A percentile compares a stretch with the other conserved stretches of the same genome.
phyloP scores from a whole-genome alignment of 2,329 filamentous ascomycete genomes.

The Teratosphaeria zuluensis region DNA sequence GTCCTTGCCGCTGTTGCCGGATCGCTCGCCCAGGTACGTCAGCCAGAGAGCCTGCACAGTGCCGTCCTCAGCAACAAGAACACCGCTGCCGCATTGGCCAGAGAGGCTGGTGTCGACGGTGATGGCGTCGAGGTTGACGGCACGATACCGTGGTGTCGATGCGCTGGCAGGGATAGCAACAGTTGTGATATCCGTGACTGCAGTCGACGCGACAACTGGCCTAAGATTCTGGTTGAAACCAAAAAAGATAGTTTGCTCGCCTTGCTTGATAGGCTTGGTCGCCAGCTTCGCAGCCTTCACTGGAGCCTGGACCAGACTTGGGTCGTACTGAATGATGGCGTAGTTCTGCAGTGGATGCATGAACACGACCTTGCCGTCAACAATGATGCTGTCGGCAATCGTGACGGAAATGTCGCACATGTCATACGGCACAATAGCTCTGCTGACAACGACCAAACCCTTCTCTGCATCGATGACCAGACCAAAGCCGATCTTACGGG shows the following conservation, averaged over 20 bases:
- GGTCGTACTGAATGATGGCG: constrained; percentile 89
- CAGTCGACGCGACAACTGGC: constrained; percentile 87
- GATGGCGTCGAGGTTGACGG: constrained; percentile 92
- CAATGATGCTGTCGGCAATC: constrained; percentile 90
- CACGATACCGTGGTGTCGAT: constrained; percentile 82
- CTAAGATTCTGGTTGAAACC: constrained; percentile 96
- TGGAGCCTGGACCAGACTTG: constrained; percentile 82
- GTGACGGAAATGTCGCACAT: constrained; percentile 94
- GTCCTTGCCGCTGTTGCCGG: constrained; percentile 67
- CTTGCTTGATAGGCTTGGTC: constrained; percentile 75
- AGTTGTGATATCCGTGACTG: constrained; percentile 92
- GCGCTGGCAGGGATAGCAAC: constrained; percentile 93
- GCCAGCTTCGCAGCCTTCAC: constrained; percentile 83
- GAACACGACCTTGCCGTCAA: constrained; percentile 90
- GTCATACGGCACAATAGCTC: constrained; percentile 91
- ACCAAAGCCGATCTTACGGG: constrained; percentile 88
- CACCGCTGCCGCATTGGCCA: constrained; percentile 86
- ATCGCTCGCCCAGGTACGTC: constrained; percentile 88
- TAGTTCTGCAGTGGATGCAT: constrained; percentile 96
- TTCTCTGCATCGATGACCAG: constrained; percentile 96
- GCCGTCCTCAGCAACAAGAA: constrained; percentile 79
- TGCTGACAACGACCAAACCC: constrained; percentile 85
- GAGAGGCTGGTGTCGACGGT: constrained; percentile 91
- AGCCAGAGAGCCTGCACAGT: constrained; percentile 94
- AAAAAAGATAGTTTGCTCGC: constrained; percentile 88